Base-by-base conservation (phyloP, 768 basidiomycete genomes). In the Leccinellum luteum region DNA sequence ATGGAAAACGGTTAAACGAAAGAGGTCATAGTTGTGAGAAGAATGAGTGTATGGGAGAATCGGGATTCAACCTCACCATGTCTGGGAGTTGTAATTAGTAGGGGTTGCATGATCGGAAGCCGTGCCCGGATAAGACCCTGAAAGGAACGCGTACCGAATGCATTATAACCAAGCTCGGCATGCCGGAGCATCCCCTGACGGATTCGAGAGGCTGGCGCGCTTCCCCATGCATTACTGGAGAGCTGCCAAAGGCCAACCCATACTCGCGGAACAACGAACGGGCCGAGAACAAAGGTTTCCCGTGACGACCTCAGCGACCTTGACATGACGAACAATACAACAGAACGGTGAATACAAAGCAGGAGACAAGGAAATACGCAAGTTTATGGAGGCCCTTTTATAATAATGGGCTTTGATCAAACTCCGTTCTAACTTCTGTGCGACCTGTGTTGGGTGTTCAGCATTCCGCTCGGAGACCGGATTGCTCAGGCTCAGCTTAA, bases 171-270 rank as follows among this genome's bases (percentile, higher is more conserved):
- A 21, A 72, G 71, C 51, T 84, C 79, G 52, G 81, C 80, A 64
- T 90, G 83, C 25, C 77, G 80, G 17, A 69, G 74, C 89, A 93
- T 90, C 41, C 81, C 85, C 60, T 80, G 75, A 52, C 85, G 83
- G 56, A 93, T 81, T 65, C 83, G 85, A 30, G 79, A 63, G 1
- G 83, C 82, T 0, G 87, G 78, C 2, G 87, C 87, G 48, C 81
- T 87, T 19, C 92, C 91, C 91, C 91, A 93, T 3, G 90, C 90
- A 51, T 86, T 88, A 66, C 88, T 88, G 12, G 91, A 91, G 35
- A 93, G 81, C 60, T 93, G 92, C 91, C 91, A 93, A 3, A 93
- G 79, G 10, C 90, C 90, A 7, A 80, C 82, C 86, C 87, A 90
- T 54, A 92, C 67, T 54, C 90, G 82, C 34, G 90, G 85, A 19